A percentile compares a stretch with the other conserved stretches of the same genome.
Evolutionary conservation across 768 basidiomycete species (phyloP).

Genomic region (Sporobolomyces roseus): DNA sequence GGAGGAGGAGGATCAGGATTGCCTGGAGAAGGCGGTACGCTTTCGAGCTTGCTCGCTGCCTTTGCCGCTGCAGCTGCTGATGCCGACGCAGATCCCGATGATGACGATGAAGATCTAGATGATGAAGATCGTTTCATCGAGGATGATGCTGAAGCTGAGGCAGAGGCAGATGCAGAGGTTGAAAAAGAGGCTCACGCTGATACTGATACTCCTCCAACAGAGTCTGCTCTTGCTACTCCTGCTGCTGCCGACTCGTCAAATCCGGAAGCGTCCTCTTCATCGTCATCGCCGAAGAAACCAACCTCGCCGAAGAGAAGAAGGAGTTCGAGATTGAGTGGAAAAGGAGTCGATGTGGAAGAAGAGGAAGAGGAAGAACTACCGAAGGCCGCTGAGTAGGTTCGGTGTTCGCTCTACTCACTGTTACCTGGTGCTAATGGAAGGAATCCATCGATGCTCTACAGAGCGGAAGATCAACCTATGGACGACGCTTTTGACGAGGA

Average conservation of each 20-base stretch:
- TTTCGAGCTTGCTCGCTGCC: conserved; percentile 88
- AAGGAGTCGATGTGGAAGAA: conserved; percentile 8
- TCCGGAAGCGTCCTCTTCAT: background rate
- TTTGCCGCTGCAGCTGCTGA: conserved; percentile 65
- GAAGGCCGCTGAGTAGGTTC: background rate
- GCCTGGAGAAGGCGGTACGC: conserved; percentile 50
- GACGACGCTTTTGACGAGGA: conserved; percentile 5
- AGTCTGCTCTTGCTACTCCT: no score
- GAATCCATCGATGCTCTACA: no score
- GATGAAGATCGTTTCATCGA: conserved; percentile 5
- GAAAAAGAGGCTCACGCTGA: background rate
- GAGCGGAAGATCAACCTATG: conserved; percentile 7
- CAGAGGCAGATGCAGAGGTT: conserved; percentile 1
- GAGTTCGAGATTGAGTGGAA: conserved; percentile 39
- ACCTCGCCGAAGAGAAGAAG: conserved; percentile 18
- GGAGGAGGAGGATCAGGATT: conserved; percentile 29
- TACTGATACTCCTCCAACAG: conserved; percentile 16
- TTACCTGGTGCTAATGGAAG: no score
- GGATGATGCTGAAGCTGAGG: background rate
- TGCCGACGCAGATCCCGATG: conserved; percentile 2
- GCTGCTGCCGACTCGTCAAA: no score
- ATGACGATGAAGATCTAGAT: conserved; percentile 5
- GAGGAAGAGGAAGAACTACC: background rate
- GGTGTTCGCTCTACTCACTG: no score
- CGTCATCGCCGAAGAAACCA: background rate